Conservation (phyloP, 306 rosid species). For the Vigna reflexopilosa region DNA sequence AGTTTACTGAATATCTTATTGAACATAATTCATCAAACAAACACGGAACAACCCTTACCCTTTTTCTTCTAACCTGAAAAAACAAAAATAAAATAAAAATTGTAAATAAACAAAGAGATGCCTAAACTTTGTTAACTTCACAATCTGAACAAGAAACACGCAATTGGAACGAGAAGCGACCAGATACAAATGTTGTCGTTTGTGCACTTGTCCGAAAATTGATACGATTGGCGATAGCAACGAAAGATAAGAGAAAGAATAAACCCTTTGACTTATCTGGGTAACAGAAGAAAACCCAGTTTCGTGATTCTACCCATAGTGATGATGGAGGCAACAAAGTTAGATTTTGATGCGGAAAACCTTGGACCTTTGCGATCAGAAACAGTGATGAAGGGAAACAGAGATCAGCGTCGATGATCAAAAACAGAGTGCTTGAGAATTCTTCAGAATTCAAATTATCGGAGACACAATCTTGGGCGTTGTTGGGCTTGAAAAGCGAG, state of each 20-base stretch:
- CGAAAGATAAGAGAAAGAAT: neutral
- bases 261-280: conserved; percentile 46
- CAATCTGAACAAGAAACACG: conserved; percentile 24
- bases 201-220: conserved; percentile 7
- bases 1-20: conserved; percentile 67
- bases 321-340: conserved; percentile 30
- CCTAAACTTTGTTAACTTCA: neutral
- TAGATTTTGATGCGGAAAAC: conserved; percentile 14
- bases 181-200: conserved; percentile 28
- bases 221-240: neutral
- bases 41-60: conserved; percentile 33
- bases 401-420: conserved; percentile 29
- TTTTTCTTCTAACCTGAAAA: conserved; percentile 20
- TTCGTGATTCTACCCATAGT: conserved; percentile 36
- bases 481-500: conserved; percentile 36
- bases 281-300: conserved; percentile 46
- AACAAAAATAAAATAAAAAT: neutral
- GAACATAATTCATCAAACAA: conserved; percentile 61
- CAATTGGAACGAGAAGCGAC: neutral
- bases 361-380: conserved; percentile 28
- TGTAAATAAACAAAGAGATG: neutral
- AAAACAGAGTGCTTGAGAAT: conserved; percentile 10
- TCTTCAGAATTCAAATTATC: conserved; percentile 26
- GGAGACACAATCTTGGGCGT: conserved; percentile 8
- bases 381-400: conserved; percentile 30